Evolutionary conservation across 148 eudicot genomes (phyloP), one percentile per base, ranked within the genome.

Genomic region (Selenicereus undatus): DNA sequence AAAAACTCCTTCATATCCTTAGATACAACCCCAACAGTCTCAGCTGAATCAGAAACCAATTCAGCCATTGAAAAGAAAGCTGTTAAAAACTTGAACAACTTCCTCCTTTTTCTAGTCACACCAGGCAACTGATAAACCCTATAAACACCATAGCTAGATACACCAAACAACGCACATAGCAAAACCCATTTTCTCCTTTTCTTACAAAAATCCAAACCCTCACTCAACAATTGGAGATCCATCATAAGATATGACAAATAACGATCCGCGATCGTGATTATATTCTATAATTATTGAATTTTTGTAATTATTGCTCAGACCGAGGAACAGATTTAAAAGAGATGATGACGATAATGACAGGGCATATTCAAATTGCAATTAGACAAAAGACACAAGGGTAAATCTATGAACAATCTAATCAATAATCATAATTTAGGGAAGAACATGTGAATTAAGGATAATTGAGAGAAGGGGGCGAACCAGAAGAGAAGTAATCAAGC

Each of bases 1-100:
- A 94, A 30, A 83, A 94, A 94, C 82, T 83, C 87, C 79, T 88
- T 94, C 85, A 94, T 80, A 82, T 94, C 98, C 84, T 64, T 93
- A 12, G 95, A 91, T 39, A 94, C 89, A 21, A 93, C 69, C 30
- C 88, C 82, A 22, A 93, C 58, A 0, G 90, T 82, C 54, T 94
- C 97, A 0, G 98, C 85, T 4, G 93, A 93, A 81, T 93, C 95
- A 8, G 97, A 86, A 78, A 94, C 93, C 77, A 82, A 70, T 81
- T 93, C 97, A 35, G 86, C 80, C 35, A 89, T 62, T 7, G 91
- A 86, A 84, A 89, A 24, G 26, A 94, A 65, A 58, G 89, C 86
- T 65, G 86, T 91, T 0, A 93, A 69, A 43, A 94, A 70, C 77
- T 83, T 94, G 45, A 81, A 58, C 18, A 91, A 27, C 66, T 83